Conservation (phyloP, 768 basidiomycete species). For the Kwoniella dejecticola region DNA sequence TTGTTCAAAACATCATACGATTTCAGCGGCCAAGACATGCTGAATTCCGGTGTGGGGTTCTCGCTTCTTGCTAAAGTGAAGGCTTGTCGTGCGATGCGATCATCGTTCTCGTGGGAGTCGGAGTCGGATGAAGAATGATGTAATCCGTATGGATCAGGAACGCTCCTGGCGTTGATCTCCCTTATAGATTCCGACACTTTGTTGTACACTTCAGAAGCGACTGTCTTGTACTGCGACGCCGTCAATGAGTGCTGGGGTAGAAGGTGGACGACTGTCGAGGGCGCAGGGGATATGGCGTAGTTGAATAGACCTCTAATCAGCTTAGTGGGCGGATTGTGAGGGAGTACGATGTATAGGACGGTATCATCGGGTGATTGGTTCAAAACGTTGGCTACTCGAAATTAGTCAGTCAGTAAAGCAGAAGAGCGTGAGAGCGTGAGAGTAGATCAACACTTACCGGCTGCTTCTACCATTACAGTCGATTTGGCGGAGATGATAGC, state of each 20-base stretch:
- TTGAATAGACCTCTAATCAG: conserved; percentile 14
- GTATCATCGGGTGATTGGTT: conserved; percentile 4
- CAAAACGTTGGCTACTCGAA: conserved; percentile 6
- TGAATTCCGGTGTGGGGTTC: conserved; percentile 25
- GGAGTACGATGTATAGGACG: conserved; percentile 32
- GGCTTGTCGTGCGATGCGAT: conserved; percentile 18
- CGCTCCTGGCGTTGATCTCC: background rate
- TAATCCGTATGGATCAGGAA: background rate
- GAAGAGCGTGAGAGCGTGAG: no score
- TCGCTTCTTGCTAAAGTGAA: conserved; percentile 36
- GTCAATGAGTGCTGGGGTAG: conserved; percentile 3
- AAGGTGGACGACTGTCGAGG: conserved; percentile 14
- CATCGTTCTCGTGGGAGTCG: background rate
- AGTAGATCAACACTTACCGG: conserved; percentile 23
- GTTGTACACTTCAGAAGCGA: conserved; percentile 38
- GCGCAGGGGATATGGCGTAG: background rate
- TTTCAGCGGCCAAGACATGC: conserved; percentile 38
- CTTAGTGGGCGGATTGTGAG: conserved; percentile 3
- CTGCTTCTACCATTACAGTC: background rate
- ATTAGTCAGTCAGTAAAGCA: background rate
- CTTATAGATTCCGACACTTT: conserved; percentile 22
- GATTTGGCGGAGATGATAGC: conserved; percentile 3
- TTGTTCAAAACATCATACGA: conserved; percentile 45
- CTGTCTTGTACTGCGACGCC: background rate
- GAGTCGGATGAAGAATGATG: no score